phyloP scores from a whole-genome alignment of 495 filamentous ascomycete species.

The Hypoxylon lienhwacheense region DNA sequence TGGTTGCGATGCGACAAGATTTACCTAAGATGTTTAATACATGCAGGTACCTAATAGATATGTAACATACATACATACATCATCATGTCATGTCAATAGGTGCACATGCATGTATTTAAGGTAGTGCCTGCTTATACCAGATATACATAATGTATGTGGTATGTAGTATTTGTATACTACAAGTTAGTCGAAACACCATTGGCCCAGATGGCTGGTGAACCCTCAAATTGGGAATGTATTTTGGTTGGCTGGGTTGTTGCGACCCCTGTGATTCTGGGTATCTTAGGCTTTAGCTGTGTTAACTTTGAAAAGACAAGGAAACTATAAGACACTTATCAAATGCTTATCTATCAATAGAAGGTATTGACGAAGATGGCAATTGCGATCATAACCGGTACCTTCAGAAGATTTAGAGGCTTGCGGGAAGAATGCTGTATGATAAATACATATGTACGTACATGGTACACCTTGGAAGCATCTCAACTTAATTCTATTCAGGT shows the following conservation, averaged over 20 bases:
- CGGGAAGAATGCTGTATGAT: no score
- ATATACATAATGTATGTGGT: no score
- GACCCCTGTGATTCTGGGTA: not conserved
- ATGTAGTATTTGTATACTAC: no score
- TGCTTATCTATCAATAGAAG: conserved; percentile 5
- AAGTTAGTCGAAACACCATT: conserved; percentile 18
- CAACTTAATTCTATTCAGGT: no score
- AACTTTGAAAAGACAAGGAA: not conserved
- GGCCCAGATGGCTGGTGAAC: conserved; percentile 28
- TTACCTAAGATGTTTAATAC: conserved; percentile 1
- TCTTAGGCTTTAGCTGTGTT: not conserved
- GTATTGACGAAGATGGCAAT: conserved; percentile 18
- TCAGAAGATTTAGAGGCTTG: not conserved
- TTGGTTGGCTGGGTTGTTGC: conserved; percentile 29
- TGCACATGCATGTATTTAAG: no score
- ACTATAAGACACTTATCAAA: not conserved
- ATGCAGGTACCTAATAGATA: not conserved
- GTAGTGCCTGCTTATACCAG: no score
- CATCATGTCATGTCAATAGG: not conserved
- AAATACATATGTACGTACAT: no score
- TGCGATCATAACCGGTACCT: not conserved
- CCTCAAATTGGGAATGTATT: conserved; percentile 26
- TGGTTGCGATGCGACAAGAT: conserved; percentile 1
- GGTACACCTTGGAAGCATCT: no score
- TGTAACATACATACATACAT: not conserved